Evolutionary conservation across 2,329 filamentous ascomycete genomes (phyloP).

Genomic region (Cladosporium phlei): DNA sequence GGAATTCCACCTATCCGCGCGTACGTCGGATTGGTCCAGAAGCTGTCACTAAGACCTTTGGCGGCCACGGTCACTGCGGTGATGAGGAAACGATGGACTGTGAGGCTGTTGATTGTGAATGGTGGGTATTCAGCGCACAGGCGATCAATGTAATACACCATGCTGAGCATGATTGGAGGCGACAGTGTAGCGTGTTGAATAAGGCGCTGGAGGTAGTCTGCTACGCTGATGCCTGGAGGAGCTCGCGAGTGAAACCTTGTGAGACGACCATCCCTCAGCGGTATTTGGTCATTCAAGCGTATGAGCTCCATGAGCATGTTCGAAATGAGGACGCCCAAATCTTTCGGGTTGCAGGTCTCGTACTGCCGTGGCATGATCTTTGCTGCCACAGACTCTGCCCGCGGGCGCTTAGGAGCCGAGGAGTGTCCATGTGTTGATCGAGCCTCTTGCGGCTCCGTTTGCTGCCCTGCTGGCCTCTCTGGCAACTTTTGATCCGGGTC

Average conservation of each 20-base stretch:
- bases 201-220: conserved; percentile 86
- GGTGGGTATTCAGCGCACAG: conserved; percentile 87
- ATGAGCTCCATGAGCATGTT: conserved; percentile 96
- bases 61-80: conserved; percentile 92
- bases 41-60: conserved; percentile 92
- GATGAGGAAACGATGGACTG: conserved; percentile 94
- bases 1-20: conserved; percentile 90
- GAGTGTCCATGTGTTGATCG: conserved; percentile 29
- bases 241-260: conserved; percentile 84
- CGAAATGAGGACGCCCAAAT: conserved; percentile 84
- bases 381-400: conserved; percentile 41
- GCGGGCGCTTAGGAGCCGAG: conserved; percentile 38
- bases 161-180: conserved; percentile 89
- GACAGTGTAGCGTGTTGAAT: conserved; percentile 91
- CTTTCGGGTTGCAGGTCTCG: conserved; percentile 74
- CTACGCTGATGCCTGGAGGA: conserved; percentile 86
- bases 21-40: conserved; percentile 98
- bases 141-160: conserved; percentile 98
- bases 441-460: conserved; percentile 22
- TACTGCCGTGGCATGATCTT: conserved; percentile 69
- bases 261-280: conserved; percentile 76
- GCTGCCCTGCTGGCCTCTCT: conserved; percentile 3
- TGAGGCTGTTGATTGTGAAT: conserved; percentile 94
- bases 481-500: conserved; percentile 10
- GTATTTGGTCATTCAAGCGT: conserved; percentile 82